phyloP scores from a whole-genome alignment of 2,329 filamentous ascomycete species.

The Talaromyces sp. region DNA sequence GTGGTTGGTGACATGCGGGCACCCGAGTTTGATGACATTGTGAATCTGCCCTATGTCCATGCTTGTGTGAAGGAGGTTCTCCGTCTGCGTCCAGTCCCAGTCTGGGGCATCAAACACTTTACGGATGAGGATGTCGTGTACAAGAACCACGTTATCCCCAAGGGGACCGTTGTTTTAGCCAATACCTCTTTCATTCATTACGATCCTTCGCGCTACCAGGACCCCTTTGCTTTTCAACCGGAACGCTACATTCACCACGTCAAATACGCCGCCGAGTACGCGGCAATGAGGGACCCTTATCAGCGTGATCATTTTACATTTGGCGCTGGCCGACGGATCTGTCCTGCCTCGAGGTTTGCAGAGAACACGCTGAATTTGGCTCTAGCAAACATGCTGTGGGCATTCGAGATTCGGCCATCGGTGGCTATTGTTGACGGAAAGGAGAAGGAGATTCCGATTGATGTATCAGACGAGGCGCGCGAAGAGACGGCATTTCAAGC shows the following conservation, averaged over 20 bases:
- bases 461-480: constrained; percentile 25
- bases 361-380: constrained; percentile 47
- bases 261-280: constrained; percentile 30
- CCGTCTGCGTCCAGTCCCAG: neutral
- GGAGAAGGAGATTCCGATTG: neutral
- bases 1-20: neutral
- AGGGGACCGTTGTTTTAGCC: neutral
- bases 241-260: constrained; percentile 26
- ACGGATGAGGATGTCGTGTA: neutral
- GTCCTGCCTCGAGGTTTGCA: constrained; percentile 47
- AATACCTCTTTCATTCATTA: constrained; percentile 35
- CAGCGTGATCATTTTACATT: constrained; percentile 43
- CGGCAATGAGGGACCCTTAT: constrained; percentile 22
- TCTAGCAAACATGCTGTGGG: constrained; percentile 47
- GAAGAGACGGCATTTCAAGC: constrained; percentile 25
- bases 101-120: neutral
- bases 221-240: constrained; percentile 34
- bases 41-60: neutral
- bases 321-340: constrained; percentile 44
- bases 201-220: constrained; percentile 35
- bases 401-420: constrained; percentile 35
- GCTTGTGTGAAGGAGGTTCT: constrained; percentile 13
- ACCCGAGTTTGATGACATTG: neutral
- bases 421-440: neutral
- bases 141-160: neutral